Conservation (phyloP, 345 rosid species). For the Garcia nutans region DNA sequence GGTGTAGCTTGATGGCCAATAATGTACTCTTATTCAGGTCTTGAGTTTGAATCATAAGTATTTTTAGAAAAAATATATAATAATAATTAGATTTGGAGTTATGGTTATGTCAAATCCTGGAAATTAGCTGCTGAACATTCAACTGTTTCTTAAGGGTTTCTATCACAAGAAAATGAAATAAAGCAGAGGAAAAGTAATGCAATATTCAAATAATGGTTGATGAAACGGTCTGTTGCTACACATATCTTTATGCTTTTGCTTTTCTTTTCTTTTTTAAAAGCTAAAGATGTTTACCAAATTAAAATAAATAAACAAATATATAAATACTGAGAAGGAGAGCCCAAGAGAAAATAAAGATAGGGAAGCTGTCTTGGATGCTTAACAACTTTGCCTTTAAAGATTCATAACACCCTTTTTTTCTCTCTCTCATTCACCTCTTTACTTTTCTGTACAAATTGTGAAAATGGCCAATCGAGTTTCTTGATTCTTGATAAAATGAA, state of each 20-base stretch:
- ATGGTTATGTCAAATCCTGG: no score
- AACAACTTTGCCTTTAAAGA: constrained; percentile 27
- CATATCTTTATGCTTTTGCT: constrained; percentile 41
- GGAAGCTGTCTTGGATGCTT: constrained; percentile 37
- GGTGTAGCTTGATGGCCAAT: no score
- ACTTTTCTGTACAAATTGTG: background rate
- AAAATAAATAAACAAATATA: constrained; percentile 15
- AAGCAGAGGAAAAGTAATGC: constrained; percentile 25
- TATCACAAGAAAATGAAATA: background rate
- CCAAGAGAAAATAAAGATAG: constrained; percentile 11
- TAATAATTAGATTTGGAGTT: background rate
- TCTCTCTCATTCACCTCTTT: background rate
- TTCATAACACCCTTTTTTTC: background rate
- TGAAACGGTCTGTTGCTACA: constrained; percentile 32
- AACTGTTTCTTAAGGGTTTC: background rate
- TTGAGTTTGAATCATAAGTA: no score
- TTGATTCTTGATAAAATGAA: constrained; percentile 19
- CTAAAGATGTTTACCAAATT: constrained; percentile 38
- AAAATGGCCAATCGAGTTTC: constrained; percentile 10
- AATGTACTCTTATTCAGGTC: no score
- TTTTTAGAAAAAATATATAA: no score
- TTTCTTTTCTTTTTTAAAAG: constrained; percentile 50
- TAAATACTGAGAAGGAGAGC: constrained; percentile 8
- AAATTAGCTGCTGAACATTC: background rate
- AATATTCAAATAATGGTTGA: constrained; percentile 30